phyloP scores from a whole-genome alignment of 1,284 basidiomycete genomes.

The Ustilago xerochloae region DNA sequence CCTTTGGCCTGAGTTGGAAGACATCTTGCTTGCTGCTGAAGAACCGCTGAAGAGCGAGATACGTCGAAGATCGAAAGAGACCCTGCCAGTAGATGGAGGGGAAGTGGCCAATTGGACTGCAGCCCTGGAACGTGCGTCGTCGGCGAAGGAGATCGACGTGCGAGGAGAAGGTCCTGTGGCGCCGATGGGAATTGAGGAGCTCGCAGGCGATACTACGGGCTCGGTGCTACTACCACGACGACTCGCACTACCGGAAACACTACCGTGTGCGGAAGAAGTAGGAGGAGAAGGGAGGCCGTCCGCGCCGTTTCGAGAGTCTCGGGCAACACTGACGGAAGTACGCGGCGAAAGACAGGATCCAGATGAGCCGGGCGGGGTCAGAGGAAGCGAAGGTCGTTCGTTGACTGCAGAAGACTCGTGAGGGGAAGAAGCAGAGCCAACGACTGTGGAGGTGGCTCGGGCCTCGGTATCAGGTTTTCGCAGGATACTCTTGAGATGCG shows the following conservation, averaged over 20 bases:
- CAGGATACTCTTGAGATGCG: not conserved
- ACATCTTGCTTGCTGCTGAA: slow-evolving; percentile 21
- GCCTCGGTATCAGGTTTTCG: not conserved
- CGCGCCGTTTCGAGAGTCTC: not conserved
- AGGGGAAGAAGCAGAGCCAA: not conserved
- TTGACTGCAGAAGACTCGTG: not conserved
- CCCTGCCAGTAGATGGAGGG: slow-evolving; percentile 2
- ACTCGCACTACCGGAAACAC: slow-evolving; percentile 8
- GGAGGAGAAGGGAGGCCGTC: slow-evolving; percentile 15
- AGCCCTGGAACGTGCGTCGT: not conserved
- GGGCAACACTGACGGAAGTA: slow-evolving; percentile 15
- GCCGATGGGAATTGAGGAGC: not conserved
- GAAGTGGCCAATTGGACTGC: not conserved
- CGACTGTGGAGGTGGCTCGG: not conserved
- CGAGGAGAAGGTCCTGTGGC: slow-evolving; percentile 4
- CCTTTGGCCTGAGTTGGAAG: not conserved
- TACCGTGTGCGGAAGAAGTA: slow-evolving; percentile 19
- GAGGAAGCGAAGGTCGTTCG: slow-evolving; percentile 3
- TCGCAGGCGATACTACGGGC: not conserved
- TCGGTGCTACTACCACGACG: slow-evolving; percentile 32
- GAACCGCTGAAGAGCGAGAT: slow-evolving; percentile 12
- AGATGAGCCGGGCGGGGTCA: slow-evolving; percentile 23
- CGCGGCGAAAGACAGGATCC: slow-evolving; percentile 22
- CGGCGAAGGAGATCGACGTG: not conserved
- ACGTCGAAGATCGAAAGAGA: slow-evolving; percentile 33